phyloP scores from a whole-genome alignment of 768 basidiomycete species.

The Suillus subluteus region DNA sequence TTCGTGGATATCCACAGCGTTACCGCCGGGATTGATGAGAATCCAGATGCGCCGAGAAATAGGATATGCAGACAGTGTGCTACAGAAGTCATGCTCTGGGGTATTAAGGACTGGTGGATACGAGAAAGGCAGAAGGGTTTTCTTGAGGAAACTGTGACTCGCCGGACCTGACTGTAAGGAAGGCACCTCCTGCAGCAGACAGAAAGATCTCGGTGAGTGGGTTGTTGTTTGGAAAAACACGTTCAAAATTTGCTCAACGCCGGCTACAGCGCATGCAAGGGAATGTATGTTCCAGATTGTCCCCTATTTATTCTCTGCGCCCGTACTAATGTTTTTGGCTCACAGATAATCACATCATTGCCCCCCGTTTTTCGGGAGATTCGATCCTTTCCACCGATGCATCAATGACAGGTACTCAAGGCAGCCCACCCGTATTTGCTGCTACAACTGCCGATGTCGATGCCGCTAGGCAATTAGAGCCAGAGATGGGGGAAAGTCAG shows the following conservation, averaged over 20 bases:
- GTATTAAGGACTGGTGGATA: conserved; percentile 83
- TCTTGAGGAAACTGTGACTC: conserved; percentile 55
- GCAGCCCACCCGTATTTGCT: neutral
- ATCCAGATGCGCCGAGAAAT: conserved; percentile 59
- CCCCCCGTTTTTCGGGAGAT: conserved; percentile 5
- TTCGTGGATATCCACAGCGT: conserved; percentile 72
- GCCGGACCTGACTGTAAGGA: conserved; percentile 72
- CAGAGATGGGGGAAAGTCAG: neutral
- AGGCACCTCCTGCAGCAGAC: conserved; percentile 59
- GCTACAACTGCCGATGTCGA: neutral
- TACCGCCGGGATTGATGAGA: conserved; percentile 55
- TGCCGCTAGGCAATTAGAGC: neutral
- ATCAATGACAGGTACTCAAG: neutral
- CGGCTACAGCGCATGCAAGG: conserved; percentile 62
- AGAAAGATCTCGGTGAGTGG: conserved; percentile 67
- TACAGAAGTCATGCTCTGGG: conserved; percentile 74
- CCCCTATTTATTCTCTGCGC: conserved; percentile 10
- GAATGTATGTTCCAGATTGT: conserved; percentile 59
- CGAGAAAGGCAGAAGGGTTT: conserved; percentile 74
- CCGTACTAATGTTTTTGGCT: conserved; percentile 13
- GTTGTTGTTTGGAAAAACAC: conserved; percentile 3
- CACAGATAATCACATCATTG: conserved; percentile 45
- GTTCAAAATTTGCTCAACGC: conserved; percentile 10
- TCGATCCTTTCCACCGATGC: neutral
- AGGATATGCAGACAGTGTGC: conserved; percentile 76